Conservation (phyloP, 352 stramenopile species). For the Peronosclerospora sorghi region DNA sequence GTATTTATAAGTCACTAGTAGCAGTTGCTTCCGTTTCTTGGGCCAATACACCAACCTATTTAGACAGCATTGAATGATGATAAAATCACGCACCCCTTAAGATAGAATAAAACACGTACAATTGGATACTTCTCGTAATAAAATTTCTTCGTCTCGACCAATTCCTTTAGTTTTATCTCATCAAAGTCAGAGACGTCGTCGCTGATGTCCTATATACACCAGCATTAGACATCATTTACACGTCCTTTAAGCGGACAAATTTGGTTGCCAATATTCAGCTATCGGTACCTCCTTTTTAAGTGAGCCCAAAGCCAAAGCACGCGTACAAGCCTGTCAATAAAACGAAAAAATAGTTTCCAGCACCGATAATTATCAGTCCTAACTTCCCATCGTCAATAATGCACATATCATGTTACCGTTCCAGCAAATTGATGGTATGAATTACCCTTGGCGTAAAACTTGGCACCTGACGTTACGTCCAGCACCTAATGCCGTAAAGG, state of each 20-base stretch:
- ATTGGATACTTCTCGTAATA: conserved; percentile 83
- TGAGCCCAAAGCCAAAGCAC: conserved; percentile 53
- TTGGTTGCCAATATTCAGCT: no score
- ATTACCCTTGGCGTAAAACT: conserved; percentile 68
- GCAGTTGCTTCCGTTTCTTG: conserved; percentile 1
- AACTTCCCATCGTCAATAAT: not conserved
- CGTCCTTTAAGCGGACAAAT: not conserved
- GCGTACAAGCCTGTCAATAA: conserved; percentile 51
- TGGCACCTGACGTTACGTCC: conserved; percentile 55
- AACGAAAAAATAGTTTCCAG: not conserved
- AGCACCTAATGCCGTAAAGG: conserved; percentile 28
- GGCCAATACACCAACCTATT: conserved; percentile 40
- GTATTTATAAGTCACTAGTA: not conserved
- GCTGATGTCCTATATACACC: conserved; percentile 40
- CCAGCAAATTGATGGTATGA: conserved; percentile 67
- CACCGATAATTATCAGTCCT: not conserved
- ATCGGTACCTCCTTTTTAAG: conserved; percentile 53
- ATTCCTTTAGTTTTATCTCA: conserved; percentile 43
- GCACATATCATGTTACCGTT: conserved; percentile 22
- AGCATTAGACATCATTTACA: not conserved
- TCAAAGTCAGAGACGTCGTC: conserved; percentile 63
- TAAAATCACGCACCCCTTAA: not conserved
- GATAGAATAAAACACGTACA: conserved; percentile 26
- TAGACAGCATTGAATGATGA: conserved; percentile 1
- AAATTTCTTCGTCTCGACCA: conserved; percentile 59